Evolutionary conservation across 495 filamentous ascomycete genomes (phyloP).

Genomic region (Penicillium cinerascens): DNA sequence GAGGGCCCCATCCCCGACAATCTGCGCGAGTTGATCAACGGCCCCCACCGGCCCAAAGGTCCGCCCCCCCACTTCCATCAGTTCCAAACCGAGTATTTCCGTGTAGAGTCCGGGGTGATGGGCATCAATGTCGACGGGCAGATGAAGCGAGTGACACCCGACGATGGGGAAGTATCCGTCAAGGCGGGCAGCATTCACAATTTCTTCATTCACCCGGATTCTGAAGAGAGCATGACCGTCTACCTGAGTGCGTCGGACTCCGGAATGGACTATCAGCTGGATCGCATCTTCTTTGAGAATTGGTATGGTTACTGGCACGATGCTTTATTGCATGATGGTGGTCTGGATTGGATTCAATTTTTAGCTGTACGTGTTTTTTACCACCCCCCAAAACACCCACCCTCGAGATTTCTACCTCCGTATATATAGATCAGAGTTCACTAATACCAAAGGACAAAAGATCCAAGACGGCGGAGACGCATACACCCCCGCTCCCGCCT

Average conservation of each 20-base stretch:
- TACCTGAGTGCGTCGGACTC: conserved; percentile 12
- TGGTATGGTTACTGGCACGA: conserved; percentile 54
- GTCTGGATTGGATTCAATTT: conserved; percentile 43
- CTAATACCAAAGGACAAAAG: conserved; percentile 12
- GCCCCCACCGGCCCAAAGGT: conserved; percentile 7
- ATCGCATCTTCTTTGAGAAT: conserved; percentile 52
- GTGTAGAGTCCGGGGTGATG: conserved; percentile 5
- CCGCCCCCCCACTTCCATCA: conserved; percentile 14
- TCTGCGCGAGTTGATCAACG: conserved; percentile 7
- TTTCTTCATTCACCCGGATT: conserved; percentile 11
- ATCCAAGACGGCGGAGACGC: conserved; percentile 47
- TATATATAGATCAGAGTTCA: too few relatives aligned
- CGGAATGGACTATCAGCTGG: conserved; percentile 24
- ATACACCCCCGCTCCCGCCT: conserved; percentile 44
- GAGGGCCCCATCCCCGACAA: conserved; percentile 5
- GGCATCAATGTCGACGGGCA: conserved; percentile 5
- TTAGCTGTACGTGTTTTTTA: conserved; percentile 35
- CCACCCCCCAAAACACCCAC: too few relatives aligned
- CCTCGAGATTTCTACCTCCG: too few relatives aligned
- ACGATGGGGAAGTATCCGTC: conserved; percentile 10
- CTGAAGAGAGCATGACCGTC: conserved; percentile 6
- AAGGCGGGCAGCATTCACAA: conserved; percentile 7
- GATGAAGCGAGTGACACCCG: neutral
- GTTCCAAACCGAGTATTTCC: conserved; percentile 17
- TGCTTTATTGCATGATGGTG: conserved; percentile 34